Percentiles rank a stretch among this genome's conserved stretches.
Evolutionary conservation across 1,139 yeast genomes (phyloP).

Genomic region (Suhomyces yuchorum): DNA sequence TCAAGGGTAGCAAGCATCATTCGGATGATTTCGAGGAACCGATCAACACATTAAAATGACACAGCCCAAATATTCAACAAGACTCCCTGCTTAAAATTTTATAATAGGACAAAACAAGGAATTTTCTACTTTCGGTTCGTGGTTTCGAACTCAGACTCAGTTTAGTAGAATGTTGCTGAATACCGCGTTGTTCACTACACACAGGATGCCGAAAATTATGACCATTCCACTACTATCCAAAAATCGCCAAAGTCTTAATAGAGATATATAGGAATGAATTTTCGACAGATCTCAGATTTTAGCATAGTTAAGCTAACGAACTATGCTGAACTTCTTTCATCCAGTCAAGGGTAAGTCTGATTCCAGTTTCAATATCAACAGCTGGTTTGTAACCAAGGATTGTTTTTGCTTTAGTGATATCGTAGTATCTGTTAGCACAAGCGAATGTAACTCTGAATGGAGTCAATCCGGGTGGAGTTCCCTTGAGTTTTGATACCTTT

Average conservation of each 20-base stretch:
- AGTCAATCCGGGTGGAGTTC: constrained; percentile 92
- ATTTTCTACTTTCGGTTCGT: background rate
- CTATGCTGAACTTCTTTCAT: constrained; percentile 61
- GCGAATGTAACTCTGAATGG: constrained; percentile 93
- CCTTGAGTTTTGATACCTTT: constrained; percentile 63
- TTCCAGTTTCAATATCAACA: constrained; percentile 82
- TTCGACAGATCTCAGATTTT: background rate
- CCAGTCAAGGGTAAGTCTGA: constrained; percentile 79
- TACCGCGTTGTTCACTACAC: background rate
- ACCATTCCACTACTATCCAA: no score
- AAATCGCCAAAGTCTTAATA: no score
- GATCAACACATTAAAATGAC: background rate
- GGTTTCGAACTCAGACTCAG: constrained; percentile 7
- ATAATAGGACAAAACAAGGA: background rate
- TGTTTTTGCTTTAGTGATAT: constrained; percentile 81
- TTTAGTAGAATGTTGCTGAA: background rate
- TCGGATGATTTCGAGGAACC: background rate
- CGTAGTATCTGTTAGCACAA: constrained; percentile 94
- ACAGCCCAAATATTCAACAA: constrained; percentile 2
- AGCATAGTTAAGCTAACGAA: constrained; percentile 44
- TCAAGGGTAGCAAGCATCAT: background rate
- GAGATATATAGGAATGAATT: no score
- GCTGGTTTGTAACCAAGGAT: constrained; percentile 79
- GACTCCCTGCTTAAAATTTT: background rate
- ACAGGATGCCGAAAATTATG: background rate